Conservation (phyloP, 805 yeast species). For the Metschnikowia chrysomelidarum region DNA sequence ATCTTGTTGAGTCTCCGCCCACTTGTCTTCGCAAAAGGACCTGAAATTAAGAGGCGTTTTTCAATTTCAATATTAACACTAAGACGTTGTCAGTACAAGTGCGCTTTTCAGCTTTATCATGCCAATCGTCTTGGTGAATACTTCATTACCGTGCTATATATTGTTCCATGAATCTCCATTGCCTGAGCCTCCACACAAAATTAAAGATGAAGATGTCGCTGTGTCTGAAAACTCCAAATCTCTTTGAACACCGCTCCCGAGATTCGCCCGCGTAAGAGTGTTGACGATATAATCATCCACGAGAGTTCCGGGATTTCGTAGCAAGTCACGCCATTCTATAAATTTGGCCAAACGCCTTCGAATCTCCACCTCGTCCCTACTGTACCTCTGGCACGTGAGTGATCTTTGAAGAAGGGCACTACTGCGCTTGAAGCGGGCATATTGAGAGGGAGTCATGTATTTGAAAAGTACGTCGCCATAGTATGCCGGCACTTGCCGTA, state of each 20-base stretch:
- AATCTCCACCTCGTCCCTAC: constrained; percentile 12
- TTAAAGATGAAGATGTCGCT: constrained; percentile 20
- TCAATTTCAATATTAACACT: no score
- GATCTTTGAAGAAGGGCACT: constrained; percentile 13
- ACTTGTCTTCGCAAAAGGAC: no score
- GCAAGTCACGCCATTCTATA: constrained; percentile 18
- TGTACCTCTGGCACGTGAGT: constrained; percentile 14
- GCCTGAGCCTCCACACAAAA: constrained; percentile 18
- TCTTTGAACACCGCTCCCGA: constrained; percentile 5
- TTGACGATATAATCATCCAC: constrained; percentile 19
- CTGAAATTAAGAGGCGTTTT: no score
- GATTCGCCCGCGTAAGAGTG: constrained; percentile 18
- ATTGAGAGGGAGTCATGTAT: constrained; percentile 16
- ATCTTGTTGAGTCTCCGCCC: no score
- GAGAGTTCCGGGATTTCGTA: constrained; percentile 16
- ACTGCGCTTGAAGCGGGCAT: constrained; percentile 14
- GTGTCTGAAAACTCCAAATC: constrained; percentile 19
- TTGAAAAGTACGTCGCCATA: constrained; percentile 19
- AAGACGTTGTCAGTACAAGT: no score
- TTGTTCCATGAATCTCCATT: constrained; percentile 20
- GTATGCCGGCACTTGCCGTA: constrained; percentile 14
- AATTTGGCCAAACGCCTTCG: constrained; percentile 14
- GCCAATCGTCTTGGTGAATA: not conserved
- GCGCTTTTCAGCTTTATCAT: no score
- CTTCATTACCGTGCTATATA: constrained; percentile 3